phyloP scores from a whole-genome alignment of 805 yeast species.

The Starmerella stellata region DNA sequence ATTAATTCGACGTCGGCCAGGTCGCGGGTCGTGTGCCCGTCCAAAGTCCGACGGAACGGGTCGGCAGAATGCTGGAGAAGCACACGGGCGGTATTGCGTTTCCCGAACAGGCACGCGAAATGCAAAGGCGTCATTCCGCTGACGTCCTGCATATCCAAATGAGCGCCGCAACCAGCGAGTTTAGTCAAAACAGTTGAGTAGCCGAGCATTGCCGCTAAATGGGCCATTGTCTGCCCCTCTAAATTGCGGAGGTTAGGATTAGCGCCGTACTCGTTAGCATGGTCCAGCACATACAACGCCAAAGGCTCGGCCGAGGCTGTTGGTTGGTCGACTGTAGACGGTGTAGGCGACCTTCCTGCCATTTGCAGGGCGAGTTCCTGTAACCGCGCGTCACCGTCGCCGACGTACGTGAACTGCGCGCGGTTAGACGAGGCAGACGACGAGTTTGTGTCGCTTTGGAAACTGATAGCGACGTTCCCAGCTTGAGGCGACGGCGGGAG shows the following conservation, averaged over 20 bases:
- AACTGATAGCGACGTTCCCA: conserved; percentile 84
- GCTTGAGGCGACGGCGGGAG: conserved; percentile 80
- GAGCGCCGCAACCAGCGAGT: conserved; percentile 44
- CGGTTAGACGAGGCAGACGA: conserved; percentile 1
- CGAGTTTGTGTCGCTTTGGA: conserved; percentile 32
- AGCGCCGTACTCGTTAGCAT: conserved; percentile 28
- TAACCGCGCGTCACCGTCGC: conserved; percentile 86
- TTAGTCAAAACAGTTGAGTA: conserved; percentile 43
- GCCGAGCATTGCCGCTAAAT: conserved; percentile 64
- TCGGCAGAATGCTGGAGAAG: conserved; percentile 17
- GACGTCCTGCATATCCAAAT: conserved; percentile 45
- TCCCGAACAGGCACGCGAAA: conserved; percentile 63
- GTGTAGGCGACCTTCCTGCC: conserved; percentile 86
- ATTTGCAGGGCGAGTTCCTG: conserved; percentile 90
- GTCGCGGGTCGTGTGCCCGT: conserved; percentile 24
- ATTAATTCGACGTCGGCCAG: conserved; percentile 20
- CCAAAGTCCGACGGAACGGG: conserved; percentile 18
- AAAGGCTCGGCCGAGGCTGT: conserved; percentile 15
- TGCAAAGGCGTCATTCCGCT: conserved; percentile 80
- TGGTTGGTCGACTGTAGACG: conserved; percentile 66
- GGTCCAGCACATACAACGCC: conserved; percentile 17
- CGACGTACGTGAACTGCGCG: conserved; percentile 65
- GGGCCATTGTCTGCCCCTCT: conserved; percentile 78
- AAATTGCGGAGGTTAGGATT: conserved; percentile 66
- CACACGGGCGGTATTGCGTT: conserved; percentile 29